A percentile compares a stretch with the other conserved stretches of the same genome.
These are phyloP conservation scores for Tetrahymena elliotti DNA, from an alignment of 73 alveolate species.

Conservation along the genomic window DNA sequence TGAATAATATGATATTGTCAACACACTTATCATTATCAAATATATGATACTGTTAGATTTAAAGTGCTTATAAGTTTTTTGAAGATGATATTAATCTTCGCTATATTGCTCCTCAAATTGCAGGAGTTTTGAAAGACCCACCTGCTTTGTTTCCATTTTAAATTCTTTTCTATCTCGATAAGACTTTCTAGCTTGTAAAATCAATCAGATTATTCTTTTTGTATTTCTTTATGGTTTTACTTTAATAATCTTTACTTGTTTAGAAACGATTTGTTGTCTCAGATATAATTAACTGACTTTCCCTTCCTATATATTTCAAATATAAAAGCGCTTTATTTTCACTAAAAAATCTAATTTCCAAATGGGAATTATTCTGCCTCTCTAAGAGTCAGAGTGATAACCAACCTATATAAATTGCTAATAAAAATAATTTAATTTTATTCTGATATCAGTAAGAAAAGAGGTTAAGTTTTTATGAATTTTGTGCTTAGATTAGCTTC, in stretches of 20 bases:
- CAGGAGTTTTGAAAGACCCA: neutral
- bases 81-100: neutral
- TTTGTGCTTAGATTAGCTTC: neutral
- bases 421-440: too few relatives aligned
- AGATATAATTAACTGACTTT: neutral
- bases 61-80: neutral
- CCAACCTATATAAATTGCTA: neutral
- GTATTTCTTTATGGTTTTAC: too few relatives aligned
- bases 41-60: neutral
- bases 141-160: neutral
- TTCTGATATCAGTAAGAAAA: neutral
- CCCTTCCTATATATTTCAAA: neutral
- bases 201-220: neutral
- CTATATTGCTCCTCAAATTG: neutral
- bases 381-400: neutral
- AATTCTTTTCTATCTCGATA: neutral
- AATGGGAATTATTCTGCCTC: neutral
- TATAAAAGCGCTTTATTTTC: neutral
- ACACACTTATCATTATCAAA: neutral
- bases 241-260: too few relatives aligned
- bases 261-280: neutral
- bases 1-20: neutral
- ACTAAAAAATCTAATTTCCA: neutral
- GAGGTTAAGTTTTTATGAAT: neutral
- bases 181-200: too few relatives aligned